Evolutionary conservation across 805 yeast genomes (phyloP), one percentile per base, ranked within the genome.

Genomic region (Spencermartinsiella europaea): DNA sequence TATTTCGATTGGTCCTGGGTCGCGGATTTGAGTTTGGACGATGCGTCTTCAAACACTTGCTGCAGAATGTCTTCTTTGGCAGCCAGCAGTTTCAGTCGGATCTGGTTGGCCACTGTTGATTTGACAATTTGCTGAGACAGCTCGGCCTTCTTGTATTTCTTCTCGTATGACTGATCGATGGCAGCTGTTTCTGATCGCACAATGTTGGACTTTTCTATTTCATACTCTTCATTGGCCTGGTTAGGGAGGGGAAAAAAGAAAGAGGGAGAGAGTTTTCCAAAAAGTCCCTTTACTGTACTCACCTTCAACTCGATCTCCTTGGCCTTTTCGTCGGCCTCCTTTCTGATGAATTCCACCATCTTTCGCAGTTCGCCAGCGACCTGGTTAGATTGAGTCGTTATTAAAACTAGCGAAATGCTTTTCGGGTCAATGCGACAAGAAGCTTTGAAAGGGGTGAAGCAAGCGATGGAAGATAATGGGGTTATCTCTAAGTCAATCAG

Each of bases 301-400:
- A 67, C 71, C 74, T 93, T 95, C 61, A 93, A 75, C 66, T 77
- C 82, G 64, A 93, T 89, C 70, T 93, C 99, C 67, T 86, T 87
- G 57, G 98, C 96, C 73, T 93, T 93, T 69, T 93, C 99, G 62
- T 90, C 95, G 34, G 99, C 99, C 73, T 93, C 99, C 79, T 91
- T 93, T 72, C 85, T 87, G 78, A 93, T 93, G 81, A 93, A 93
- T 65, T 95, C 90, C 67, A 91, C 95, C 97, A 93, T 93, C 76
- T 93, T 93, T 67, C 83, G 82, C 69, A 93, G 85, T 75, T 93
- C 99, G 59, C 88, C 88, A 63, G 85, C 89, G 58, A 91, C 98
- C 89, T 90, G 86, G 49, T 58, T 63, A 42, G 19, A 5, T 12
- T 22, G 21, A n/a, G n/a, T n/a, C n/a, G n/a, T n/a, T n/a, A n/a